Evolutionary conservation across 306 rosid genomes (phyloP).

Genomic region (Herpetospermum pedunculosum): DNA sequence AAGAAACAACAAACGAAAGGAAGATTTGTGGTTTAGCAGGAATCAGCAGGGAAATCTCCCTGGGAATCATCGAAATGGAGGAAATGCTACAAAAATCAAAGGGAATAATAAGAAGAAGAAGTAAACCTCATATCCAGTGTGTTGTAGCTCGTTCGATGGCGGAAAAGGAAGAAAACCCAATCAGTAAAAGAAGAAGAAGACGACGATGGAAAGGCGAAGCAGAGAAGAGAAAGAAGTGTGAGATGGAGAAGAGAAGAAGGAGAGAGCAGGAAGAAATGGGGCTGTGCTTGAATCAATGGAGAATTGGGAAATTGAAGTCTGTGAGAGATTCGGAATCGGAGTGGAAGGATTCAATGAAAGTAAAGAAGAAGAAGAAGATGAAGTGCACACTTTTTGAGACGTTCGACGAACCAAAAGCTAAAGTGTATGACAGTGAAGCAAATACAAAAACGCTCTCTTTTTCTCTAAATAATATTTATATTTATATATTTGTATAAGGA

Average conservation of each 20-base stretch:
- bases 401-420: conserved; percentile 22
- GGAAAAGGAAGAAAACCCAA: conserved; percentile 11
- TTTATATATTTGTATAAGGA: too few species aligned
- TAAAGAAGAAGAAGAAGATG: background rate
- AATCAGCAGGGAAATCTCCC: conserved; percentile 10
- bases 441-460: background rate
- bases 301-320: background rate
- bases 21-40: background rate
- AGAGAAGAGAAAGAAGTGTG: background rate
- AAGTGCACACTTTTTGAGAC: background rate
- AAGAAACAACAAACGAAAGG: conserved; percentile 12
- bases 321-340: conserved; percentile 56
- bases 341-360: conserved; percentile 11
- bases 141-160: background rate
- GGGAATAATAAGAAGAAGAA: conserved; percentile 2
- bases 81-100: conserved; percentile 16
- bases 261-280: background rate
- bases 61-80: conserved; percentile 40
- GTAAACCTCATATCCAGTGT: background rate
- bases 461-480: background rate
- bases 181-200: background rate
- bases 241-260: conserved; percentile 16
- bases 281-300: too few species aligned
- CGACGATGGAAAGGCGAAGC: background rate
- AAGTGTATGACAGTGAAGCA: conserved; percentile 41